phyloP scores from a whole-genome alignment of 257 asterid species.

The Forsythia suspensa region DNA sequence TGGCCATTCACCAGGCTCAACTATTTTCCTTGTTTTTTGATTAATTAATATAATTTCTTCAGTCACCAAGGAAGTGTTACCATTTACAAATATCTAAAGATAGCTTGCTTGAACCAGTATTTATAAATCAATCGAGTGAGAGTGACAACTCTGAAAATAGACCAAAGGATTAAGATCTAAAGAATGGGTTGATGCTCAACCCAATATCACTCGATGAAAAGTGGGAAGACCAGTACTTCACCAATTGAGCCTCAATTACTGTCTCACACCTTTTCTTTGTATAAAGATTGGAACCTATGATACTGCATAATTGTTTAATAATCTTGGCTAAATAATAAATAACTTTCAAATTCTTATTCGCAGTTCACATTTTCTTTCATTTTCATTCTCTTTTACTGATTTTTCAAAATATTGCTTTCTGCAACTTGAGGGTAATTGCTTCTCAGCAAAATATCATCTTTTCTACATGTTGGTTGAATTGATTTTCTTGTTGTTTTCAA shows the following conservation, averaged over 20 bases:
- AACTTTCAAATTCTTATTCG: neutral
- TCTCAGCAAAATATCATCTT: neutral
- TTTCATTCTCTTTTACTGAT: neutral
- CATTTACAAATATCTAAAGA: neutral
- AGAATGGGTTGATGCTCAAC: neutral
- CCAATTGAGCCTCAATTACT: neutral
- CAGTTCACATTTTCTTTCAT: neutral
- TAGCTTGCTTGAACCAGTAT: neutral
- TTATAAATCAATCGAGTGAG: neutral
- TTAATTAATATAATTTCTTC: neutral
- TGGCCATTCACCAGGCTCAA: neutral
- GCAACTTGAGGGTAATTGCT: slow-evolving; percentile 5
- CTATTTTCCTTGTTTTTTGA: neutral
- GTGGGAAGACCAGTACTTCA: neutral
- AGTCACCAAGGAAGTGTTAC: neutral
- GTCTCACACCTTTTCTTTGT: neutral
- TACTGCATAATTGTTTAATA: neutral
- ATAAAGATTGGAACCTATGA: neutral
- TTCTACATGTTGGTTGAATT: neutral
- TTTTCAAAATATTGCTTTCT: slow-evolving; percentile 10
- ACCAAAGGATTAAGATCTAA: neutral
- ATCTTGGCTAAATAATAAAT: neutral
- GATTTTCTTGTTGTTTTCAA: neutral
- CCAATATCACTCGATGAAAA: neutral
- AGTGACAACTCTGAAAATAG: neutral